phyloP scores from a whole-genome alignment of 352 stramenopile genomes.

The Globisporangium okanoganense region DNA sequence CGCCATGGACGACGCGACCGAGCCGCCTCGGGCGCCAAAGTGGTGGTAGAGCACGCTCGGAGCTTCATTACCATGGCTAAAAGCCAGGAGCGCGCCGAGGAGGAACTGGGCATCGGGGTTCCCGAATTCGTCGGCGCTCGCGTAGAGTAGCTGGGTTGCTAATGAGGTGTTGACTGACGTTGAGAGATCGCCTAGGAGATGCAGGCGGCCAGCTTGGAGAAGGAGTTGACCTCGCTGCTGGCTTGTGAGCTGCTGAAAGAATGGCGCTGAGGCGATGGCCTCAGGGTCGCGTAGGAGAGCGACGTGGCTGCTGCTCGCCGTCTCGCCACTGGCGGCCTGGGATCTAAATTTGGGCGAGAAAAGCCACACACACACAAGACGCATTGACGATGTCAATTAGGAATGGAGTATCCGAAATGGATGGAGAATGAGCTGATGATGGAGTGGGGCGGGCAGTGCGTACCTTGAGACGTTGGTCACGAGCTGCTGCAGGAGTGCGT shows the following conservation, averaged over 20 bases:
- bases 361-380: background rate
- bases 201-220: slow-evolving; percentile 33
- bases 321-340: background rate
- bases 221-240: slow-evolving; percentile 26
- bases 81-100: slow-evolving; percentile 26
- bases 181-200: slow-evolving; percentile 22
- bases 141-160: slow-evolving; percentile 30
- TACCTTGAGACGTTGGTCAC: slow-evolving; percentile 7
- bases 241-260: slow-evolving; percentile 21
- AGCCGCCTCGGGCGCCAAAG: slow-evolving; percentile 46
- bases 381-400: slow-evolving; percentile 3
- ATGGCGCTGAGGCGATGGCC: slow-evolving; percentile 14
- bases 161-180: slow-evolving; percentile 17
- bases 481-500: slow-evolving; percentile 8
- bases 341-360: slow-evolving; percentile 2
- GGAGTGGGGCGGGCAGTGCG: background rate
- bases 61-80: slow-evolving; percentile 9
- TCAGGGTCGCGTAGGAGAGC: slow-evolving; percentile 3
- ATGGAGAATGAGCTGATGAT: background rate
- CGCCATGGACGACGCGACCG: slow-evolving; percentile 47
- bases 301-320: background rate
- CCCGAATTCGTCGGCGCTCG: slow-evolving; percentile 28
- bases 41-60: slow-evolving; percentile 44
- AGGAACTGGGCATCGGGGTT: slow-evolving; percentile 42
- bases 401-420: no score